Evolutionary conservation across 306 rosid species (phyloP).

Genomic region (Crataegus laevigata): DNA sequence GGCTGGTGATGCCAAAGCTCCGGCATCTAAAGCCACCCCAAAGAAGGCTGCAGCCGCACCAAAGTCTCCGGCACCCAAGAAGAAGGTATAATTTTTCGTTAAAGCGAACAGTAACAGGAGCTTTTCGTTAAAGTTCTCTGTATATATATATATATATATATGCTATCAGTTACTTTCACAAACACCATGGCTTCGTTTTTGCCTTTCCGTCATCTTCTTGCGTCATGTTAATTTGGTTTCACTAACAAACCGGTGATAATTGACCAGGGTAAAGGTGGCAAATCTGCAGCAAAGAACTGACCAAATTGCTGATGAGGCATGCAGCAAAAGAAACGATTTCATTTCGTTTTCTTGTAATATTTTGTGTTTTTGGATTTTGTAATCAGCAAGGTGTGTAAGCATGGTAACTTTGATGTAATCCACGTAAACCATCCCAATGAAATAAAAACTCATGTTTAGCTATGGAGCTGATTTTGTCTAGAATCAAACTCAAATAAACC

Average conservation of each 20-base stretch:
- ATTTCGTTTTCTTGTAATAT: conserved; percentile 3
- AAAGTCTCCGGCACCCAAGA: conserved; percentile 56
- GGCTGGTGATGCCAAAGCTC: conserved; percentile 21
- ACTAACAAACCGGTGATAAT: neutral
- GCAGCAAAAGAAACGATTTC: neutral
- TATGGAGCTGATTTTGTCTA: neutral
- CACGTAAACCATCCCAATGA: conserved; percentile 3
- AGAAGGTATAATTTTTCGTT: conserved; percentile 64
- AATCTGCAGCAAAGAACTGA: conserved; percentile 48
- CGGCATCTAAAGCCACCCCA: conserved; percentile 41
- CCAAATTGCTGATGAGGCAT: neutral
- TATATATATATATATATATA: conserved; percentile 1
- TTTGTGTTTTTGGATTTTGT: conserved; percentile 8
- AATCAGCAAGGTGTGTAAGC: neutral
- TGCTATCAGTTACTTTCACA: neutral
- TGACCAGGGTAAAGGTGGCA: conserved; percentile 61
- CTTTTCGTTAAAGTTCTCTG: no score
- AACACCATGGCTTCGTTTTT: neutral
- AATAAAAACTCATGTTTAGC: conserved; percentile 15
- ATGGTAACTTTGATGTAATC: conserved; percentile 13
- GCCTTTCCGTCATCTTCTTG: neutral
- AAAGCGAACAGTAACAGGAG: no score
- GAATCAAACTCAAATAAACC: no score
- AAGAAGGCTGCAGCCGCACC: conserved; percentile 50
- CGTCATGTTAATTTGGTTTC: neutral